Conservation (phyloP, 768 basidiomycete species). For the Termitomyces sp. region DNA sequence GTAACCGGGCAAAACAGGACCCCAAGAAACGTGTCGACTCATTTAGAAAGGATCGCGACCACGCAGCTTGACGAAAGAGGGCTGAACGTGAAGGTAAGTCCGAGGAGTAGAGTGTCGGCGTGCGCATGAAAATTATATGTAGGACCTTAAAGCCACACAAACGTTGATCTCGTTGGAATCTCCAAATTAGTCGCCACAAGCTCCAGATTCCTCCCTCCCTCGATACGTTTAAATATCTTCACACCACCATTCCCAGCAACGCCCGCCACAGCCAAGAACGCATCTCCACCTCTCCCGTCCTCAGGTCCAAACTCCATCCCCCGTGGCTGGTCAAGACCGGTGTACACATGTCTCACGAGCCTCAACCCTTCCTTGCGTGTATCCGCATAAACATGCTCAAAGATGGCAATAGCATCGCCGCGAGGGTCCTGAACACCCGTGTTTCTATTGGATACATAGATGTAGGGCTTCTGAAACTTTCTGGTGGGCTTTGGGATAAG, state of each 20-base stretch:
- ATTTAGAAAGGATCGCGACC: not conserved
- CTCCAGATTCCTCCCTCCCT: constrained; percentile 47
- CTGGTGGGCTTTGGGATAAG: constrained; percentile 48
- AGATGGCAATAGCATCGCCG: constrained; percentile 63
- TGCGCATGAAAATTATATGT: too few relatives aligned
- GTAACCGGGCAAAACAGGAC: not conserved
- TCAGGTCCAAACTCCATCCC: constrained; percentile 60
- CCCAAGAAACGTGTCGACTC: not conserved
- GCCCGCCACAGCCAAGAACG: constrained; percentile 52
- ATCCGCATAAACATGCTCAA: constrained; percentile 32
- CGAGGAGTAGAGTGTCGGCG: too few relatives aligned
- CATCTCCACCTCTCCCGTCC: constrained; percentile 44
- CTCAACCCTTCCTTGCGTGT: constrained; percentile 22
- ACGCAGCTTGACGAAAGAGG: not conserved
- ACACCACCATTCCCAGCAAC: constrained; percentile 50
- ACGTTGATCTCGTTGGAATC: constrained; percentile 47
- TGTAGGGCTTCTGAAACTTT: constrained; percentile 47
- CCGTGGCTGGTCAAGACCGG: constrained; percentile 58
- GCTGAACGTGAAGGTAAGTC: too few relatives aligned
- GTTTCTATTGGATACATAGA: constrained; percentile 72
- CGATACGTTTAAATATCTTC: constrained; percentile 47
- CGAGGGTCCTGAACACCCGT: constrained; percentile 42
- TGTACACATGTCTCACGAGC: constrained; percentile 50
- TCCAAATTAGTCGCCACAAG: constrained; percentile 50
- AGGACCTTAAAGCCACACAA: constrained; percentile 41